A percentile compares a stretch with the other conserved stretches of the same genome.
phyloP scores from a whole-genome alignment of 2,329 filamentous ascomycete species.

The Lanzia echinophila region DNA sequence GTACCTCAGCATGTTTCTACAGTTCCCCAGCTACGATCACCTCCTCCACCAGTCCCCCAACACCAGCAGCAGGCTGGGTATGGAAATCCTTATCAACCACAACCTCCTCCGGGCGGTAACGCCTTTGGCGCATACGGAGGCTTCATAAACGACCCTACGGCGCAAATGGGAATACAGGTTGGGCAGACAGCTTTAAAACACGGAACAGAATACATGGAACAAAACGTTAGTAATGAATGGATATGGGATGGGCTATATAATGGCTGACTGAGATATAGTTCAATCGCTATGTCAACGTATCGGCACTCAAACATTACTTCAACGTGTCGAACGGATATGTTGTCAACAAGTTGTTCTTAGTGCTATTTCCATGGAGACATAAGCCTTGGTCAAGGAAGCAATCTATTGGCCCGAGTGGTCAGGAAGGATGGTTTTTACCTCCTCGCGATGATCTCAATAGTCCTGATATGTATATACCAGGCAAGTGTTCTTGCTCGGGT shows the following conservation, averaged over 20 bases:
- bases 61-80: slow-evolving; percentile 57
- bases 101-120: slow-evolving; percentile 39
- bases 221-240: slow-evolving; percentile 59
- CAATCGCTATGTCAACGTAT: slow-evolving; percentile 82
- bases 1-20: slow-evolving; percentile 98
- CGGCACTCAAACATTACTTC: slow-evolving; percentile 96
- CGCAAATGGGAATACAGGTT: slow-evolving; percentile 91
- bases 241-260: not conserved
- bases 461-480: slow-evolving; percentile 97
- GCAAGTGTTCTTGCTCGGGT: not conserved
- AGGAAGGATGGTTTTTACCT: slow-evolving; percentile 75
- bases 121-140: slow-evolving; percentile 72
- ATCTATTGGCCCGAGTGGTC: slow-evolving; percentile 60
- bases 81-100: slow-evolving; percentile 69
- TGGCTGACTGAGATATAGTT: slow-evolving; percentile 41
- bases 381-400: slow-evolving; percentile 95
- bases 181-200: slow-evolving; percentile 87
- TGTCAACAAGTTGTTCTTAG: slow-evolving; percentile 83
- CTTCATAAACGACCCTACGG: slow-evolving; percentile 93
- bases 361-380: slow-evolving; percentile 96
- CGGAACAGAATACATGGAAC: slow-evolving; percentile 89
- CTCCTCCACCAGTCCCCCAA: slow-evolving; percentile 71
- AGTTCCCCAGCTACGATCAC: slow-evolving; percentile 92
- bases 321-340: slow-evolving; percentile 98
- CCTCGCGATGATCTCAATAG: slow-evolving; percentile 95